A percentile compares a stretch with the other conserved stretches of the same genome.
phyloP scores from a whole-genome alignment of 2,329 filamentous ascomycete species.

The Verticillium dahliae region DNA sequence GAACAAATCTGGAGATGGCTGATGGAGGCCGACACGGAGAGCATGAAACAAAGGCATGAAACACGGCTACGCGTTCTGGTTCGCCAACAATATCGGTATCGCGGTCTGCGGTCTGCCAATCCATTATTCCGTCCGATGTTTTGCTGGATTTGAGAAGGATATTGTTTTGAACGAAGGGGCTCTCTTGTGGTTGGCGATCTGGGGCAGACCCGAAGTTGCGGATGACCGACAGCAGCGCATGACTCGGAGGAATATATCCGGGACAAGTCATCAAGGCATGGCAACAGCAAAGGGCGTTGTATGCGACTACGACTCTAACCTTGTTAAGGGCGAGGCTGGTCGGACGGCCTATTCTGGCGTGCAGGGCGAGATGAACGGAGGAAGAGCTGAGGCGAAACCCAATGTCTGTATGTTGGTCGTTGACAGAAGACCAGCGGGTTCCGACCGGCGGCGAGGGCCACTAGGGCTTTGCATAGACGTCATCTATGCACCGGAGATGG shows the following conservation, averaged over 20 bases:
- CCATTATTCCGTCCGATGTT: background rate
- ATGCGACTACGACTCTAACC: background rate
- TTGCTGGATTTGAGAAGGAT: background rate
- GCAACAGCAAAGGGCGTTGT: background rate
- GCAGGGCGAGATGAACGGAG: background rate
- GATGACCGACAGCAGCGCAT: background rate
- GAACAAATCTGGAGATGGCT: background rate
- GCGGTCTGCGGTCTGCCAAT: background rate
- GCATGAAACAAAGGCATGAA: background rate
- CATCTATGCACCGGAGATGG: background rate
- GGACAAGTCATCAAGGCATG: background rate
- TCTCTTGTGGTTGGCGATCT: background rate
- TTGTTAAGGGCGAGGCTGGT: background rate
- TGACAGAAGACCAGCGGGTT: no score
- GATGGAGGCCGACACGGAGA: background rate
- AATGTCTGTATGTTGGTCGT: no score
- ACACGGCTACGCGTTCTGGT: background rate
- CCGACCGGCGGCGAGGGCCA: background rate
- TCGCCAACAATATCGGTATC: background rate
- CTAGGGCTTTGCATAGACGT: background rate
- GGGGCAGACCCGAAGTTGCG: background rate
- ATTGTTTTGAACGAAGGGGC: background rate
- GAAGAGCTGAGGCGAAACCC: background rate
- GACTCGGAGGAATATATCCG: background rate
- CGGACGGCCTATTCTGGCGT: background rate